A percentile compares a stretch with the other conserved stretches of the same genome.
phyloP scores from a whole-genome alignment of 129 eudicot species.

The sunflower (Helianthus annuus) region DNA sequence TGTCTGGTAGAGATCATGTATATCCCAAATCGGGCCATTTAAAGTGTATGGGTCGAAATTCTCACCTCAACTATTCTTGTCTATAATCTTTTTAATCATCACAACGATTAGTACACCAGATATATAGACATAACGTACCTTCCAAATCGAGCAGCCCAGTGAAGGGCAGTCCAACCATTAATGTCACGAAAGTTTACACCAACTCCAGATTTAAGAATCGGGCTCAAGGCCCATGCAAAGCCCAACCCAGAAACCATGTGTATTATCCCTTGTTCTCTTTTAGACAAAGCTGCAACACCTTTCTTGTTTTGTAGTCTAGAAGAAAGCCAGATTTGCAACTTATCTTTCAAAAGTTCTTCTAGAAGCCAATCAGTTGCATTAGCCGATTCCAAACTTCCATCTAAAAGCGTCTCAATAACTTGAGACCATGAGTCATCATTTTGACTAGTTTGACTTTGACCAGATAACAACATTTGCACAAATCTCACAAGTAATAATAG shows the following conservation, averaged over 20 bases:
- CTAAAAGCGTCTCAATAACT: slow-evolving; percentile 58
- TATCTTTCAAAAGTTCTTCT: slow-evolving; percentile 81
- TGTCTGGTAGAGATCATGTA: not conserved
- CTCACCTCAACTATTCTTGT: slow-evolving; percentile 5
- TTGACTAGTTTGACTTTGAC: slow-evolving; percentile 32
- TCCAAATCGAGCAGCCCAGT: slow-evolving; percentile 98
- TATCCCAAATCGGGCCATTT: not conserved
- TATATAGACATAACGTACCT: slow-evolving; percentile 49
- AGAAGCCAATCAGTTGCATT: slow-evolving; percentile 68
- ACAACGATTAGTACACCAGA: not conserved
- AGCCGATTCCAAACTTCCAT: slow-evolving; percentile 57
- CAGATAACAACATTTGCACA: slow-evolving; percentile 62
- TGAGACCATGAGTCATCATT: slow-evolving; percentile 76
- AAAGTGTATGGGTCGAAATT: not conserved
- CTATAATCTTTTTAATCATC: slow-evolving; percentile 4
- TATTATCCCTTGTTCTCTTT: slow-evolving; percentile 93
- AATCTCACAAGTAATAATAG: slow-evolving; percentile 71
- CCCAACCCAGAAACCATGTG: slow-evolving; percentile 98
- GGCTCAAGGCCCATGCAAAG: slow-evolving; percentile 88
- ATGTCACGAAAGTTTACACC: slow-evolving; percentile 81
- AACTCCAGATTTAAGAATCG: slow-evolving; percentile 74
- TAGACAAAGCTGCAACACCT: slow-evolving; percentile 45
- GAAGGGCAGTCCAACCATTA: slow-evolving; percentile 97
- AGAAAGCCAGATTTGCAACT: slow-evolving; percentile 77
- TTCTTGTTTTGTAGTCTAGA: slow-evolving; percentile 33